Percentiles rank a stretch among this genome's conserved stretches.
Conservation (phyloP, 2,329 filamentous ascomycete species). For the Clonostachys byssicola region DNA sequence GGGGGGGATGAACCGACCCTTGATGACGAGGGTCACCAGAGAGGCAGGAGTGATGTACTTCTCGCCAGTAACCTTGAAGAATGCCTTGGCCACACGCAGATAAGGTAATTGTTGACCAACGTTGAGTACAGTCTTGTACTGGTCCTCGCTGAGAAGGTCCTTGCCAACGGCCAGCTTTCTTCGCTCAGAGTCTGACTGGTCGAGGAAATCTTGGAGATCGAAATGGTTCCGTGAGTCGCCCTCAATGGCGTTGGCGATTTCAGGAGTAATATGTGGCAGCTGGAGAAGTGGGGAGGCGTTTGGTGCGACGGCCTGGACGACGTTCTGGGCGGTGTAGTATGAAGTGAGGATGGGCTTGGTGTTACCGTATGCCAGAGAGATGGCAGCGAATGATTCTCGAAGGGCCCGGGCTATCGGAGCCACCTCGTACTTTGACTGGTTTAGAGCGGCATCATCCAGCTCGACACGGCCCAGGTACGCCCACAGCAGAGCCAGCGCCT, state of each 20-base stretch:
- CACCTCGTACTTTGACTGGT: conserved; percentile 84
- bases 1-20: conserved; percentile 89
- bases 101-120: conserved; percentile 83
- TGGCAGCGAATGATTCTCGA: conserved; percentile 82
- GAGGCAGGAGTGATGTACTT: conserved; percentile 88
- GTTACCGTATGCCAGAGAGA: conserved; percentile 82
- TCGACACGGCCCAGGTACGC: conserved; percentile 89
- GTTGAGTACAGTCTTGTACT: conserved; percentile 71
- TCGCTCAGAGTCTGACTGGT: conserved; percentile 70
- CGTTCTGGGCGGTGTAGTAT: conserved; percentile 76
- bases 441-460: conserved; percentile 71
- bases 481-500: conserved; percentile 88
- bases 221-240: conserved; percentile 72
- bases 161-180: conserved; percentile 67
- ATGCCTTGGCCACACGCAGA: conserved; percentile 83
- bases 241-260: conserved; percentile 63
- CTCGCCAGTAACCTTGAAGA: conserved; percentile 96
- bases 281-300: conserved; percentile 84
- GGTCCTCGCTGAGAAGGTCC: conserved; percentile 65
- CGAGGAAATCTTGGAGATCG: conserved; percentile 85
- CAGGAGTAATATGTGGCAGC: conserved; percentile 78
- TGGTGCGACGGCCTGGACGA: conserved; percentile 87
- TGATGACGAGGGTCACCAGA: conserved; percentile 90
- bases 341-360: conserved; percentile 77
- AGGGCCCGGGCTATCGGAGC: conserved; percentile 82